A percentile compares a stretch with the other conserved stretches of the same genome.
phyloP scores from a whole-genome alignment of 1,284 basidiomycete species.

The Agroathelia rolfsii region DNA sequence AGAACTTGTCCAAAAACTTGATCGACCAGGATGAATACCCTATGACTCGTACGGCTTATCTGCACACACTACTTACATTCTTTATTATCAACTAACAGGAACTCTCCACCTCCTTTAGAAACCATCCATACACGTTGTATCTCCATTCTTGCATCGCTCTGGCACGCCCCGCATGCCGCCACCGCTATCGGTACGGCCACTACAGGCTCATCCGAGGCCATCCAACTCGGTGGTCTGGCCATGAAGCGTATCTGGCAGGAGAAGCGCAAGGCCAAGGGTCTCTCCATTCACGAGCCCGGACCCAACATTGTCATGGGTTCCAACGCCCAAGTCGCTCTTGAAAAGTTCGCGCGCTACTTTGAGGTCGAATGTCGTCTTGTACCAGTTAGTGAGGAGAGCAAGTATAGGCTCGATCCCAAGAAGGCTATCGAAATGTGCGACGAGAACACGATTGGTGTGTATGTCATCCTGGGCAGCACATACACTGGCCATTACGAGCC shows the following conservation, averaged over 20 bases:
- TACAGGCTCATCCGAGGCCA: slow-evolving; percentile 65
- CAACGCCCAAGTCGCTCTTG: slow-evolving; percentile 61
- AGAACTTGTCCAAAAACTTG: slow-evolving; percentile 60
- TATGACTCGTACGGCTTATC: no score
- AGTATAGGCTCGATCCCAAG: slow-evolving; percentile 56
- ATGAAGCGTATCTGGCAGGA: slow-evolving; percentile 73
- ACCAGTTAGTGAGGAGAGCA: slow-evolving; percentile 36
- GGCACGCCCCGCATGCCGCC: slow-evolving; percentile 52
- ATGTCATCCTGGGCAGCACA: slow-evolving; percentile 51
- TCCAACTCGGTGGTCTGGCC: slow-evolving; percentile 67
- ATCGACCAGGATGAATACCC: slow-evolving; percentile 71
- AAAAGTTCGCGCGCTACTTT: slow-evolving; percentile 62
- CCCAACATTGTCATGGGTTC: slow-evolving; percentile 55
- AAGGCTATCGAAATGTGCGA: slow-evolving; percentile 59
- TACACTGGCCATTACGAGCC: slow-evolving; percentile 72
- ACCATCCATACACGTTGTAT: slow-evolving; percentile 49
- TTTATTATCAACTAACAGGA: no score
- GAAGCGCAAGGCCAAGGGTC: slow-evolving; percentile 51
- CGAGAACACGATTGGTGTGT: slow-evolving; percentile 62
- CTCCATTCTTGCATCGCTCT: slow-evolving; percentile 49
- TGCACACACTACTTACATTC: no score
- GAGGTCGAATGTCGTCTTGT: slow-evolving; percentile 56
- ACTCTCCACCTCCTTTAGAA: no score
- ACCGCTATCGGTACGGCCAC: slow-evolving; percentile 62
- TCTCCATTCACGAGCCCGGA: slow-evolving; percentile 47